Evolutionary conservation across 208 protist species (phyloP).

Genomic region (Plasmodiophora brassicae): DNA sequence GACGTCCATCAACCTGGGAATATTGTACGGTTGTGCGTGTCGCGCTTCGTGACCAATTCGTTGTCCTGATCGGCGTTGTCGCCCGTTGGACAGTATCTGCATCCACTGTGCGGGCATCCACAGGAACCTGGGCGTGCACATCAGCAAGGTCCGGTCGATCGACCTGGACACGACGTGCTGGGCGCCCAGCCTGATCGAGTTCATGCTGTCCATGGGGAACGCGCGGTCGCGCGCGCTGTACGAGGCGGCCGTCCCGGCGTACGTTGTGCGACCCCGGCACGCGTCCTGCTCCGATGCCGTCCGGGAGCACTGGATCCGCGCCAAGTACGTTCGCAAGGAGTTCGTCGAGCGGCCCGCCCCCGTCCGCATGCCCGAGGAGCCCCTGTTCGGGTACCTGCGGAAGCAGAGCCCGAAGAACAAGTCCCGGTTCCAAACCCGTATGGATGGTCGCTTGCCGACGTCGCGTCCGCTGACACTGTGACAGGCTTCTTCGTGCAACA

Average conservation of each 20-base stretch:
- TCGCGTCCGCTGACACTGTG: background rate
- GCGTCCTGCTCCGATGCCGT: background rate
- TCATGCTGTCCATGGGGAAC: slow-evolving; percentile 21
- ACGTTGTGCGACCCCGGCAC: background rate
- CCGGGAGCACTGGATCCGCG: slow-evolving; percentile 1
- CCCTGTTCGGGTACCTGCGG: background rate
- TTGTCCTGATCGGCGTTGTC: no score
- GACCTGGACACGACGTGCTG: slow-evolving; percentile 50
- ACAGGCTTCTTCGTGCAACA: background rate
- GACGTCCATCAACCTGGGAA: slow-evolving; percentile 19
- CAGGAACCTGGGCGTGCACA: slow-evolving; percentile 59
- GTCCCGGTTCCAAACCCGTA: background rate
- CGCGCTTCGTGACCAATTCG: background rate
- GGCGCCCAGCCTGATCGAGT: background rate
- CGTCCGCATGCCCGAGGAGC: background rate
- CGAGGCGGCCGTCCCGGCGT: background rate
- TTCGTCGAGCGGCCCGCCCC: background rate
- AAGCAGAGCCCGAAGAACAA: background rate
- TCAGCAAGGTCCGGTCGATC: slow-evolving; percentile 52
- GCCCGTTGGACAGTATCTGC: slow-evolving; percentile 54
- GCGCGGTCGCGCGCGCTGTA: background rate
- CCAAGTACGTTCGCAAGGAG: background rate
- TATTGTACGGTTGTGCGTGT: background rate
- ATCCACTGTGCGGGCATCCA: slow-evolving; percentile 64
- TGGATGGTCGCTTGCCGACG: background rate